phyloP scores from a whole-genome alignment of 2,329 filamentous ascomycete species.

The Colletotrichum sojae region DNA sequence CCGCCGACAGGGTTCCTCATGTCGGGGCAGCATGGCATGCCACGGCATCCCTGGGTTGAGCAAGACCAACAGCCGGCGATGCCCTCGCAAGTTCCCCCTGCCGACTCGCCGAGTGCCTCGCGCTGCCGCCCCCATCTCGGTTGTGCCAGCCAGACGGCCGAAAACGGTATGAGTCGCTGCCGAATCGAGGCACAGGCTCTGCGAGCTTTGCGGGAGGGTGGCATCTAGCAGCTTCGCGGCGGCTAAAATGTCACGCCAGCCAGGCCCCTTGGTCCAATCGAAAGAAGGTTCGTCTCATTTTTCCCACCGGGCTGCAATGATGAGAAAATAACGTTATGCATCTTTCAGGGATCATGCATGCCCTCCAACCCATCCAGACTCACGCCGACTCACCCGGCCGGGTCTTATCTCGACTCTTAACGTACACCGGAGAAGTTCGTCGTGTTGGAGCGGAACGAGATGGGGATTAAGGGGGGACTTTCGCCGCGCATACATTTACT shows the following conservation, averaged over 20 bases:
- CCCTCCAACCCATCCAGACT: constrained; percentile 1
- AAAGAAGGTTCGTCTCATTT: constrained; percentile 10
- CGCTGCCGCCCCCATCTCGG: not conserved
- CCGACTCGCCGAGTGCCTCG: not conserved
- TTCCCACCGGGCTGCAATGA: not conserved
- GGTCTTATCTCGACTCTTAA: constrained; percentile 18
- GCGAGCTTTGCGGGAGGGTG: not conserved
- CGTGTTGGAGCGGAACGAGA: not conserved
- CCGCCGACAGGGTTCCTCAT: too few species aligned
- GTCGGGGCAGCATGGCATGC: too few species aligned
- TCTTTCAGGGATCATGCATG: constrained; percentile 19
- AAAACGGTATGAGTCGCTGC: not conserved
- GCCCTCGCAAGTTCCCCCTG: not conserved
- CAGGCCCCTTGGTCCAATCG: constrained; percentile 4
- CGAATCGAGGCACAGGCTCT: constrained; percentile 2
- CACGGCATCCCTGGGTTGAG: not conserved
- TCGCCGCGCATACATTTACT: constrained; percentile 1
- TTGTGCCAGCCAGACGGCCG: not conserved
- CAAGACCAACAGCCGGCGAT: not conserved
- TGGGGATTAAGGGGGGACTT: constrained; percentile 11
- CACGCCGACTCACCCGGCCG: constrained; percentile 9
- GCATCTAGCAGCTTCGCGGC: constrained; percentile 13
- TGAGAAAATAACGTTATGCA: constrained; percentile 26
- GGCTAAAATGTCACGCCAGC: constrained; percentile 7
- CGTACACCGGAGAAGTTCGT: not conserved